Evolutionary conservation across 441 rosid genomes (phyloP).

Genomic region (Populus hybrid): DNA sequence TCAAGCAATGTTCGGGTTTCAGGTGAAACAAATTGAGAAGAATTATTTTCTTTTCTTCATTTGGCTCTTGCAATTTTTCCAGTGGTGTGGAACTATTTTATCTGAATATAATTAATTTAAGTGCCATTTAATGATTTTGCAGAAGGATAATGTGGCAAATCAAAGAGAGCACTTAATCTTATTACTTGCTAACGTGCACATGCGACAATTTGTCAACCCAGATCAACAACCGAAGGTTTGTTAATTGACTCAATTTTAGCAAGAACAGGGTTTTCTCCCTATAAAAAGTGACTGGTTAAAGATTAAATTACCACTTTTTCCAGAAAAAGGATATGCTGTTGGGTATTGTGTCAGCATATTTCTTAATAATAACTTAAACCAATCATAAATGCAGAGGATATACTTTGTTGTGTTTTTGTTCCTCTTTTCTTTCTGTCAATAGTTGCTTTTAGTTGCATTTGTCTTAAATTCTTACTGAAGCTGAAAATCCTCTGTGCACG

Average conservation of each 20-base stretch:
- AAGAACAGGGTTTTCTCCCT: neutral
- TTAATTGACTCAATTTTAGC: conserved; percentile 3
- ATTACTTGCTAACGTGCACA: conserved; percentile 95
- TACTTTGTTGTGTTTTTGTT: neutral
- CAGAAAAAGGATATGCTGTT: neutral
- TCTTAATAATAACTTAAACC: neutral
- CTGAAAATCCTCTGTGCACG: neutral
- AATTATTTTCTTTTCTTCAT: neutral
- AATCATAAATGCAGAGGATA: neutral
- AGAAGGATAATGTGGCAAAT: conserved; percentile 83
- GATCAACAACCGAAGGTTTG: conserved; percentile 98
- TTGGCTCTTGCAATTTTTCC: neutral
- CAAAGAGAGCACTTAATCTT: conserved; percentile 44
- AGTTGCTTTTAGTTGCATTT: neutral
- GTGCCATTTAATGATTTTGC: conserved; percentile 24
- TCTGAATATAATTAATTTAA: neutral
- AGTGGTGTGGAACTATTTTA: neutral
- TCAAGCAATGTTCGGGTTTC: conserved; percentile 97
- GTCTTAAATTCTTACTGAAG: neutral
- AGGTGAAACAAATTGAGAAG: conserved; percentile 40
- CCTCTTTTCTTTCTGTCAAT: neutral
- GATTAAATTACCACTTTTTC: neutral
- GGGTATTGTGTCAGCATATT: neutral
- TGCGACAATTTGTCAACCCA: conserved; percentile 90
- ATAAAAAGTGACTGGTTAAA: neutral